Percentiles rank a stretch among this genome's conserved stretches.
These are phyloP conservation scores for Dillenia suffruticosa DNA, from an alignment of 164 flowering plant genomes.

Conservation along the genomic window DNA sequence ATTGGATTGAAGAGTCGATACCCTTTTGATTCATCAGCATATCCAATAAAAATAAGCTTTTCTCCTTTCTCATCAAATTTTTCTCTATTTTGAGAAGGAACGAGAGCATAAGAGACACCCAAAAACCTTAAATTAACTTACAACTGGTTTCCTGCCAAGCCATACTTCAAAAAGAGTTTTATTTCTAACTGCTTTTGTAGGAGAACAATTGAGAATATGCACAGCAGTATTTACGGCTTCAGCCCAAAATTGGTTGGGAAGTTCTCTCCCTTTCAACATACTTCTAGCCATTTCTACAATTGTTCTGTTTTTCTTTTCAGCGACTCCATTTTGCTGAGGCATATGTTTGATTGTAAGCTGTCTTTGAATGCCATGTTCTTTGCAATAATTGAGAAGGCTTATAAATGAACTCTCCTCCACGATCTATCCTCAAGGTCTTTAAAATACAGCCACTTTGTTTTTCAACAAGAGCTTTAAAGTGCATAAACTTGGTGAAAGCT, in stretches of 20 bases:
- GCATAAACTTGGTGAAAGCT: background rate
- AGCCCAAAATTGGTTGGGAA: slow-evolving; percentile 2
- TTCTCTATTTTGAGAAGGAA: no score
- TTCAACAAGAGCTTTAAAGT: slow-evolving; percentile 13
- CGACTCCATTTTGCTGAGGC: slow-evolving; percentile 4
- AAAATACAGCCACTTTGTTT: slow-evolving; percentile 8
- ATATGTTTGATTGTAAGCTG: background rate
- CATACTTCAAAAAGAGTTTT: slow-evolving; percentile 3
- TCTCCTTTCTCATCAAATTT: no score
- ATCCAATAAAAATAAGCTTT: no score
- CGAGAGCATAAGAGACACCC: slow-evolving; percentile 6
- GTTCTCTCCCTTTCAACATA: no score
- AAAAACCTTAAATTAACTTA: background rate
- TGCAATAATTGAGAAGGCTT: slow-evolving; percentile 4
- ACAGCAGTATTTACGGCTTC: background rate
- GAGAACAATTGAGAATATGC: background rate
- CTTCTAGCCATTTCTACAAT: no score
- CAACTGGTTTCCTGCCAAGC: slow-evolving; percentile 1
- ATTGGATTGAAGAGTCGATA: no score
- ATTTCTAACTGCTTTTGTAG: slow-evolving; percentile 2
- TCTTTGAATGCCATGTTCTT: no score
- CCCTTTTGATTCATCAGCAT: no score
- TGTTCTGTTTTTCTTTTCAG: background rate
- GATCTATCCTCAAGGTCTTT: slow-evolving; percentile 2
- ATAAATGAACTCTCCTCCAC: slow-evolving; percentile 11